Evolutionary conservation across 768 basidiomycete species (phyloP), one percentile per base, ranked within the genome.

Genomic region (Tulasnella sp.): DNA sequence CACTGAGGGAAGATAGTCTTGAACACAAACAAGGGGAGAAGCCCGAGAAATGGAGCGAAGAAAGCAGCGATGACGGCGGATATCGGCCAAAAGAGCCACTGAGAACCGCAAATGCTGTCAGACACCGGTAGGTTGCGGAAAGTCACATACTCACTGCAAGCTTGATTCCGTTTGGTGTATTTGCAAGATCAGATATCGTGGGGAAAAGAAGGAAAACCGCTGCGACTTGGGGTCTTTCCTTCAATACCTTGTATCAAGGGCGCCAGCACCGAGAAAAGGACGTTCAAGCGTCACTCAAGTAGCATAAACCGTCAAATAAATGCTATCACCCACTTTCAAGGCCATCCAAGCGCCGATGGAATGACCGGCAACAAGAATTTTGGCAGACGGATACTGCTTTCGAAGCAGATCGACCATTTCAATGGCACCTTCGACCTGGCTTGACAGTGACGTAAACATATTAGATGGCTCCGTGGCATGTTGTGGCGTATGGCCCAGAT

Each of bases 271-370:
- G 52, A 27, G 31, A 1, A 1, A 23, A 21, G 27, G 3, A 39
- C n/a, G 23, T 46, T 40, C n/a, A n/a, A n/a, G n/a, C n/a, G n/a
- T n/a, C n/a, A n/a, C n/a, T n/a, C n/a, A n/a, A n/a, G n/a, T n/a
- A n/a, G n/a, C 5, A 32, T 52, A 5, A 52, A 36, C 25, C 19
- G 32, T 3, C 36, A 7, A 41, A 32, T 9, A 60, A 25, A n/a
- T 60, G 25, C 2, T 60, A 57, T 32, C 56, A 62, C 69, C 62
- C 34, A 78, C 82, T 71, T 86, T 78, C 29, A 79, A 64, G 3
- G 74, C 65, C 50, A 89, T 71, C 84, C 85, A 90, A 1, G 77
- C 69, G 1, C 86, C 86, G 12, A 88, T 77, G 53, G 83, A 85
- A 61, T 89, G 86, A 7, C 81, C 83, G 19, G 75, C 65, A 0